Evolutionary conservation across 139 green algal genomes (phyloP).

Genomic region (Haematococcus sp.): DNA sequence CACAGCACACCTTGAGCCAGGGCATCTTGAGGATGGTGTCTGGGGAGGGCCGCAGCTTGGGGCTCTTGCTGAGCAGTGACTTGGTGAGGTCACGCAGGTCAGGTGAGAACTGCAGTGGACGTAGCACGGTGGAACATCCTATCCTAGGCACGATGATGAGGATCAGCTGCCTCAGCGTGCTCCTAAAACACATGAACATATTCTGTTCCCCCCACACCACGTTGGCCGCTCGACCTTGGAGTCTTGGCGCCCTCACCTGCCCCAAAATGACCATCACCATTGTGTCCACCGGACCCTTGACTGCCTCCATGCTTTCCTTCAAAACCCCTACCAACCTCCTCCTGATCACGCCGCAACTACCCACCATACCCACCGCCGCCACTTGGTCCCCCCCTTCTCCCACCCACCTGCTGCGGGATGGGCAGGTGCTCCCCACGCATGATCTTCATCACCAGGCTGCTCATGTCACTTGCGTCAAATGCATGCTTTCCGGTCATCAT

Average conservation of each 20-base stretch:
- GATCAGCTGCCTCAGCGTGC: too few relatives aligned
- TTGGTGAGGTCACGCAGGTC: slow-evolving; percentile 39
- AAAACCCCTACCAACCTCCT: too few relatives aligned
- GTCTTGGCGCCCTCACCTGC: neutral
- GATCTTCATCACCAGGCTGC: slow-evolving; percentile 45
- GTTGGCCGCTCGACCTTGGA: neutral
- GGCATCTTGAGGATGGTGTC: slow-evolving; percentile 39
- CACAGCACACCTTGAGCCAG: slow-evolving; percentile 39
- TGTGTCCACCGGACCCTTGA: too few relatives aligned
- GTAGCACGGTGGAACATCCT: neutral
- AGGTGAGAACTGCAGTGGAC: slow-evolving; percentile 11
- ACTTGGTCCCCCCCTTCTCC: too few relatives aligned
- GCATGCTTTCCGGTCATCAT: slow-evolving; percentile 56
- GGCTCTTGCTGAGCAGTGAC: slow-evolving; percentile 33
- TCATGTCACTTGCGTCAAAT: slow-evolving; percentile 52
- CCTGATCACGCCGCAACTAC: too few relatives aligned
- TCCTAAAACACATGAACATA: too few relatives aligned
- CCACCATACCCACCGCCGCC: too few relatives aligned
- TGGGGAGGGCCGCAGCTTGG: slow-evolving; percentile 28
- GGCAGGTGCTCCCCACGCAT: slow-evolving; percentile 46
- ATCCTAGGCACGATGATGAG: too few relatives aligned
- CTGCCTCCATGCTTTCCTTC: too few relatives aligned
- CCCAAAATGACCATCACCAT: too few relatives aligned
- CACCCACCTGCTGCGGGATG: slow-evolving; percentile 25
- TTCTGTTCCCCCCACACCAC: too few relatives aligned